A percentile compares a stretch with the other conserved stretches of the same genome.
Conservation (phyloP, 73 alveolate genomes). For the Diophrys appendiculata region DNA sequence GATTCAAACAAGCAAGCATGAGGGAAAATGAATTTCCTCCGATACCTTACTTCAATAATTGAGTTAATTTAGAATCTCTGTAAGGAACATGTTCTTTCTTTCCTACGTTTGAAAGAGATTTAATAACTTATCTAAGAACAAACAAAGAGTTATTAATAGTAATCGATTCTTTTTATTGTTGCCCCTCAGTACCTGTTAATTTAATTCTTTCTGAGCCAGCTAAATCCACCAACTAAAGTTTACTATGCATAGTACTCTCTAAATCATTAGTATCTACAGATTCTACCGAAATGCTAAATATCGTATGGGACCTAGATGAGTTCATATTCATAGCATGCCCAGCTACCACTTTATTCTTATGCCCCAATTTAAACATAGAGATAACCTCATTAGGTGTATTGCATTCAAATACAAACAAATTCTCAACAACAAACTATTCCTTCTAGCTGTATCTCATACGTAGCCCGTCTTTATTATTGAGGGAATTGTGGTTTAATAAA, state of each 20-base stretch:
- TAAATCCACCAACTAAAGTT: conserved; percentile 65
- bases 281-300: conserved; percentile 84
- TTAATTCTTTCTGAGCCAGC: conserved; percentile 82
- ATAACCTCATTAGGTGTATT: conserved; percentile 70
- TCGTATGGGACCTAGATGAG: conserved; percentile 94
- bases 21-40: conserved; percentile 76
- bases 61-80: conserved; percentile 54
- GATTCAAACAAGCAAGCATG: conserved; percentile 95
- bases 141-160: conserved; percentile 91
- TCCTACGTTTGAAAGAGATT: conserved; percentile 57
- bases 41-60: conserved; percentile 37
- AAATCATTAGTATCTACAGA: conserved; percentile 70
- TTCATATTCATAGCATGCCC: conserved; percentile 85
- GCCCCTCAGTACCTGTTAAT: conserved; percentile 87
- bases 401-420: conserved; percentile 70
- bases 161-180: conserved; percentile 83
- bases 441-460: conserved; percentile 73
- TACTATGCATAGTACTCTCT: conserved; percentile 74
- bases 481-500: conserved; percentile 32
- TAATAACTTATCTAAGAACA: conserved; percentile 89
- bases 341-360: conserved; percentile 88
- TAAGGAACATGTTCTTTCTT: conserved; percentile 39
- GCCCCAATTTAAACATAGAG: conserved; percentile 70
- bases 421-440: conserved; percentile 77
- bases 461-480: conserved; percentile 37